phyloP scores from a whole-genome alignment of 2,329 filamentous ascomycete genomes.

The Furcasterigmium furcatum region DNA sequence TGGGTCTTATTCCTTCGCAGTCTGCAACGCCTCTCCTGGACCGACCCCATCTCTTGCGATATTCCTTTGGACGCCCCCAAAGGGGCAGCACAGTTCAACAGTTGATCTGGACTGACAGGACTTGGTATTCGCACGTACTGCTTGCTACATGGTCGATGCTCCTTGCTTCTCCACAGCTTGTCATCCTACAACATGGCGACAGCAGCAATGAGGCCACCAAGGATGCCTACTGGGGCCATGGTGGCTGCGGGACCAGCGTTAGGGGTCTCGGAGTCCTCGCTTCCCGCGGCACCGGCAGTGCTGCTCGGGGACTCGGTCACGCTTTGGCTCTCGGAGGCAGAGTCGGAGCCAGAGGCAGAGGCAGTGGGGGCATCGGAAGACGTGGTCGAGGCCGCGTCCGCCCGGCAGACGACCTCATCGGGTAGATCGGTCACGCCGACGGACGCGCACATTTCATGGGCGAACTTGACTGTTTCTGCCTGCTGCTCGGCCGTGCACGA shows the following conservation, averaged over 20 bases:
- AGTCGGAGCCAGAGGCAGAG: constrained; percentile 21
- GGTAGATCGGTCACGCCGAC: constrained; percentile 28
- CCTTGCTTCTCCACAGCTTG: no score
- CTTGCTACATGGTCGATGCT: no score
- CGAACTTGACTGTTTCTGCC: constrained; percentile 29
- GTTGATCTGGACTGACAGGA: no score
- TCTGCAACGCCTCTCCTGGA: no score
- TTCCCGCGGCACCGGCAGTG: neutral
- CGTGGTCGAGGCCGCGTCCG: constrained; percentile 3
- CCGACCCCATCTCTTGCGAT: no score
- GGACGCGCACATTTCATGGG: constrained; percentile 32
- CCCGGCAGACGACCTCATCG: constrained; percentile 30
- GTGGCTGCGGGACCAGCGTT: constrained; percentile 7
- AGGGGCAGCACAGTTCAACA: no score
- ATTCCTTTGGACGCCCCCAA: no score
- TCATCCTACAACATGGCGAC: constrained; percentile 3
- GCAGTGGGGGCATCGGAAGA: constrained; percentile 1
- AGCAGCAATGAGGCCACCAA: constrained; percentile 10
- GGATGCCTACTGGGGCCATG: constrained; percentile 6
- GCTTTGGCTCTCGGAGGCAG: constrained; percentile 2
- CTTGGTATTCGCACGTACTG: no score
- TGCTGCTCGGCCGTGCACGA: constrained; percentile 28
- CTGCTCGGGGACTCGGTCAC: constrained; percentile 1
- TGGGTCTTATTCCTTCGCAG: no score
- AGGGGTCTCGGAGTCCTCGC: constrained; percentile 3